A percentile compares a stretch with the other conserved stretches of the same genome.
Evolutionary conservation across 179 eudicot species (phyloP).

Genomic region (Silene noctiflora): DNA sequence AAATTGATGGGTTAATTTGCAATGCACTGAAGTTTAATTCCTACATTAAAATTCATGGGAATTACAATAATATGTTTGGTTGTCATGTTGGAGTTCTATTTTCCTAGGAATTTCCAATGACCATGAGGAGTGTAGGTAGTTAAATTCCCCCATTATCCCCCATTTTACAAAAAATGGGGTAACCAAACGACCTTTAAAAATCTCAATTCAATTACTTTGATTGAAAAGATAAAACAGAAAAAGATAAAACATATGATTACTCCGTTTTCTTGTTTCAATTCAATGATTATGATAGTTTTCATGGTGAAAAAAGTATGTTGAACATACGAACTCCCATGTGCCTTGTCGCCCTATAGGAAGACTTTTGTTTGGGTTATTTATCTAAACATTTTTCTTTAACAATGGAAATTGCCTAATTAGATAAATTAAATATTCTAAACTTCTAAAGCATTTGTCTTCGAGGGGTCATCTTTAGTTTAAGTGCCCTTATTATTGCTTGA

Average conservation of each 20-base stretch:
- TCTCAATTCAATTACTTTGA: no score
- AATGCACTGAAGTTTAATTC: no score
- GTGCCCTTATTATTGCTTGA: conserved; percentile 6
- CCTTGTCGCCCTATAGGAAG: conserved; percentile 23
- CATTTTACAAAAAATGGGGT: no score
- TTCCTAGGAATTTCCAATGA: no score
- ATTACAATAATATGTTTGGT: no score
- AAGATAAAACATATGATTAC: not conserved
- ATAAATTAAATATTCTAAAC: not conserved
- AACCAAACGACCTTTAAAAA: no score
- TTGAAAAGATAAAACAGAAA: no score
- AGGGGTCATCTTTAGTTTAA: not conserved
- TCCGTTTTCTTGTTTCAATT: not conserved
- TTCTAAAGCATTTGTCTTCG: not conserved
- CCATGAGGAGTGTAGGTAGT: no score
- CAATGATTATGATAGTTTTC: conserved; percentile 18
- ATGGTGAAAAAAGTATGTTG: not conserved
- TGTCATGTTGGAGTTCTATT: no score
- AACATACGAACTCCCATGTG: conserved; percentile 24
- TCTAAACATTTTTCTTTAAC: not conserved
- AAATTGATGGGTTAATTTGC: no score
- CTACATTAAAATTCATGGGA: no score
- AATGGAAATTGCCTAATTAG: not conserved
- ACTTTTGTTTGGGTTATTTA: conserved; percentile 7
- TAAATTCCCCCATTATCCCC: no score